Conservation (phyloP, 257 asterid genomes). For the Scutellaria baicalensis region DNA sequence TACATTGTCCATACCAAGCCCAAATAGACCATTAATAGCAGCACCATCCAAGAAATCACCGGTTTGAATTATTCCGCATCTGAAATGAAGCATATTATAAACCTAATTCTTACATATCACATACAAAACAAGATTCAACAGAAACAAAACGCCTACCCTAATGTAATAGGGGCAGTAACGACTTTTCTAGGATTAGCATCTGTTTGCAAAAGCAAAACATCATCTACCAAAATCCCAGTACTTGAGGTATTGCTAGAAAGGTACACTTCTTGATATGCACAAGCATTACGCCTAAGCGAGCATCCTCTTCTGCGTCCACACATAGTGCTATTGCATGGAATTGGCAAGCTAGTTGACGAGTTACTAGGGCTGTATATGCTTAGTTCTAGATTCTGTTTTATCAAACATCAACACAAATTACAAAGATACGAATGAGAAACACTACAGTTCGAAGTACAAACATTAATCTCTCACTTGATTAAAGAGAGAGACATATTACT, state of each 20-base stretch:
- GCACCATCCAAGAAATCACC: conserved; percentile 89
- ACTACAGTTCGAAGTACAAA: neutral
- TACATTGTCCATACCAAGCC: conserved; percentile 68
- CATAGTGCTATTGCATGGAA: conserved; percentile 69
- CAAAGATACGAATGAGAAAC: neutral
- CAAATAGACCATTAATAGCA: conserved; percentile 91
- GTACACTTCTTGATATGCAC: conserved; percentile 73
- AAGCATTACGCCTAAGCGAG: conserved; percentile 42
- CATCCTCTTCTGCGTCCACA: conserved; percentile 66
- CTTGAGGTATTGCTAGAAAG: conserved; percentile 79
- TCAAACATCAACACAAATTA: neutral
- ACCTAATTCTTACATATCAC: too few species aligned
- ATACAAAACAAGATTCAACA: neutral
- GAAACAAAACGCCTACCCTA: conserved; percentile 54
- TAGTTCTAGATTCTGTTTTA: conserved; percentile 56
- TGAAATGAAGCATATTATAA: conserved; percentile 25
- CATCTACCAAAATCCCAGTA: conserved; percentile 82
- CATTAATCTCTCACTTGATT: neutral
- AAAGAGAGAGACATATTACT: neutral
- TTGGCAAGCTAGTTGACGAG: conserved; percentile 52
- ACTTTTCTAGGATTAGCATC: conserved; percentile 30
- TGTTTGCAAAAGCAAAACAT: conserved; percentile 61
- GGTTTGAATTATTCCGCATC: conserved; percentile 90
- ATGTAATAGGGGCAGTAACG: conserved; percentile 65
- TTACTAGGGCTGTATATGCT: conserved; percentile 68